These are phyloP conservation scores for Aspergillus sparsus DNA, from an alignment of 495 filamentous ascomycete genomes.

Conservation along the genomic window DNA sequence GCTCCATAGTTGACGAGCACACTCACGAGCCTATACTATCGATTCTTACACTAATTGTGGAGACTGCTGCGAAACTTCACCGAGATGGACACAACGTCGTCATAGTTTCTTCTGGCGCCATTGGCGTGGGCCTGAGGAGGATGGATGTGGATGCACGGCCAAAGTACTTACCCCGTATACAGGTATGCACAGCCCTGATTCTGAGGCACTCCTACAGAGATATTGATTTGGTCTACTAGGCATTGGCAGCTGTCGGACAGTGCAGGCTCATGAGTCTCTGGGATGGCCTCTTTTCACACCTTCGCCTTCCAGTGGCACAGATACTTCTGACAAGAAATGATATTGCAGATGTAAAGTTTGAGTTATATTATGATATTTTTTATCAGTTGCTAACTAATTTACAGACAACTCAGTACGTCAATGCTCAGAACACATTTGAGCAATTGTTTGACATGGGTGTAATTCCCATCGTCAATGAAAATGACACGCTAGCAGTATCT, in stretches of 20 bases:
- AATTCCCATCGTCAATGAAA: slow-evolving; percentile 98
- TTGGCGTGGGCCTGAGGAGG: slow-evolving; percentile 84
- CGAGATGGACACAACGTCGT: slow-evolving; percentile 93
- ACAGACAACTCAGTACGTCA: slow-evolving; percentile 88
- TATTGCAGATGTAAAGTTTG: slow-evolving; percentile 78
- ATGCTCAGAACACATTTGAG: slow-evolving; percentile 90
- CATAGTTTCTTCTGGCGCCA: slow-evolving; percentile 94
- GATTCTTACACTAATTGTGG: slow-evolving; percentile 84
- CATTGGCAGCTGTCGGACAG: slow-evolving; percentile 93
- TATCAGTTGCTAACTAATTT: slow-evolving; percentile 19
- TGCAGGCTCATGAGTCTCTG: slow-evolving; percentile 93
- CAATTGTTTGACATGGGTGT: slow-evolving; percentile 94
- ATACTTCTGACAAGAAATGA: slow-evolving; percentile 95
- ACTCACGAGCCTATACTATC: slow-evolving; percentile 97
- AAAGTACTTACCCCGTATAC: slow-evolving; percentile 81
- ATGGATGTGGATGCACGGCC: slow-evolving; percentile 91
- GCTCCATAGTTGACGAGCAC: slow-evolving; percentile 95
- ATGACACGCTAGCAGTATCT: slow-evolving; percentile 92
- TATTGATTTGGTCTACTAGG: slow-evolving; percentile 49
- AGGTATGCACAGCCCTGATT: slow-evolving; percentile 48
- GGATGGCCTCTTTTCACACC: slow-evolving; percentile 86
- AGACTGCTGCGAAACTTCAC: slow-evolving; percentile 80
- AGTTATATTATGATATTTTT: neutral
- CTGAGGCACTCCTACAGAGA: neutral
- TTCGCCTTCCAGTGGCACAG: slow-evolving; percentile 87